Base-by-base conservation (phyloP, 169 alveolate species). In the Plasmodium inui region DNA sequence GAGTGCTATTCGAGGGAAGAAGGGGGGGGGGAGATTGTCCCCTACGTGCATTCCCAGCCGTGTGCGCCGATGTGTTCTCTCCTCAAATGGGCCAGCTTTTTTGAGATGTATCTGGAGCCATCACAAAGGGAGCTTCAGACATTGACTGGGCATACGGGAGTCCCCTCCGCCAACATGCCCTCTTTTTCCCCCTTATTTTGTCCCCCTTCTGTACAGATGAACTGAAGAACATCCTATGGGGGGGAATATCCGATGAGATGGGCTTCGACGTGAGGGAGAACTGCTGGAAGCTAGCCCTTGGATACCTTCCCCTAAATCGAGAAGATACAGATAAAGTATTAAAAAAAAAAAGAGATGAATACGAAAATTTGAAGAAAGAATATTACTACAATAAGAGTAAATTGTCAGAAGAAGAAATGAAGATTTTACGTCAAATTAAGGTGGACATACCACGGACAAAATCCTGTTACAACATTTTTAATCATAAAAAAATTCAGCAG, bases 381-480 rank as follows among this genome's bases (percentile, higher is more conserved):
- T 76, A 74, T 83, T 53, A 44, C n/a, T 44, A 50, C 50, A 67
- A 37, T 57, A 53, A 57, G 55, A 81, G 57, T 57, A 50, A 76
- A 74, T 84, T 83, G 44, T 88, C 90, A 0, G 92, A 92, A 70
- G 95, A 83, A 5, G 93, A 83, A 46, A 22, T 80, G 46, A 81
- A 84, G 84, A 92, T 95, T 70, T 89, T 93, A 61, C 94, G 96
- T 70, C 98, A 98, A 96, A 97, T 98, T 34, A 96, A 92, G 82
- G 98, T 98, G 41, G 99, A 98, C 92, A 92, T 98, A 53, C 99
- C 99, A 12, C 84, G 99, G 73, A 98, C 99, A 9, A 95, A 95
- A 84, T 97, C 97, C 14, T 97, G 97, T 78, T 88, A 94, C 57
- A 94, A 96, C 71, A 91, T 97, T 57, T 96, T 98, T 94, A 96